Evolutionary conservation across 2,329 filamentous ascomycete species (phyloP).

Genomic region (Blastomyces gilchristii): DNA sequence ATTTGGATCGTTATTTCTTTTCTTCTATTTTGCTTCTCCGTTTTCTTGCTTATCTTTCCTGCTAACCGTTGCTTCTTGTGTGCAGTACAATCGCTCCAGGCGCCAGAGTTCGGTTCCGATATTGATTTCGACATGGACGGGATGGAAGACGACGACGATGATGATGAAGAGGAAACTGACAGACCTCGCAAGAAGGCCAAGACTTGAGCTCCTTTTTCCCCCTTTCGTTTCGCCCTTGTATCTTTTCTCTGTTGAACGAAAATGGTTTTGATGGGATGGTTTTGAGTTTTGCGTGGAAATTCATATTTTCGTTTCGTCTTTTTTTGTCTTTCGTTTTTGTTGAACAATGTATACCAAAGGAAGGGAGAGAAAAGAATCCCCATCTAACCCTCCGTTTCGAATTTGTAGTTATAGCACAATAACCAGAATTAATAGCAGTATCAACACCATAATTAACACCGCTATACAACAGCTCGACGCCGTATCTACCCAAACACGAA

Average conservation of each 20-base stretch:
- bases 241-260: constrained; percentile 9
- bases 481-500: constrained; percentile 40
- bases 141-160: constrained; percentile 44
- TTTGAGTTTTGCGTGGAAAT: not conserved
- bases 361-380: not conserved
- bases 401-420: constrained; percentile 44
- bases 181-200: constrained; percentile 21
- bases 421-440: constrained; percentile 74
- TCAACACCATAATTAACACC: constrained; percentile 75
- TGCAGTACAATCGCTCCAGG: constrained; percentile 59
- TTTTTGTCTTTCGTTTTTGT: not conserved
- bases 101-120: constrained; percentile 48
- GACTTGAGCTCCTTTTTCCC: constrained; percentile 9
- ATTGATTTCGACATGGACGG: constrained; percentile 49
- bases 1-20: not conserved
- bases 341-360: constrained; percentile 7
- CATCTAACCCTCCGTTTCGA: too few relatives aligned
- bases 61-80: constrained; percentile 27
- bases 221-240: not conserved
- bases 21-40: not conserved
- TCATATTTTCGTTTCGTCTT: not conserved
- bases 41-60: not conserved
- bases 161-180: constrained; percentile 26
- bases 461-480: constrained; percentile 85
- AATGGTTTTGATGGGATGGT: constrained; percentile 1